These are phyloP conservation scores for Guyanaporus albipodus DNA, from an alignment of 768 basidiomycete genomes.

Conservation along the genomic window DNA sequence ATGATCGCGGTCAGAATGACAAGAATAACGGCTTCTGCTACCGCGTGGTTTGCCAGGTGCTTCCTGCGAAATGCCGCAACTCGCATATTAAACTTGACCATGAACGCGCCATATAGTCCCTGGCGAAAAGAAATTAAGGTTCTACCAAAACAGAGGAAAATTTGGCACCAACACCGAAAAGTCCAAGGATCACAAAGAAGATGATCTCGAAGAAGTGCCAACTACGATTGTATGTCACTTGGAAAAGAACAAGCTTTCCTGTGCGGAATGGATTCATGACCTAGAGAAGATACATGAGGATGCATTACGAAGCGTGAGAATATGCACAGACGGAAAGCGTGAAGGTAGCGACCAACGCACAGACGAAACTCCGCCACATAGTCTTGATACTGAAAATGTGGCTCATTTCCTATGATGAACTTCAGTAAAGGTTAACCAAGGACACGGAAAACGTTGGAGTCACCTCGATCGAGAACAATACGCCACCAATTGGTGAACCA, in stretches of 20 bases:
- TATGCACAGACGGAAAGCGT: conserved; percentile 76
- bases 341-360: conserved; percentile 94
- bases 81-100: conserved; percentile 96
- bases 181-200: conserved; percentile 90
- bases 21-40: conserved; percentile 84
- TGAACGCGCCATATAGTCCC: conserved; percentile 96
- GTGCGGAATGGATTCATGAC: conserved; percentile 98
- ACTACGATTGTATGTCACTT: conserved; percentile 94
- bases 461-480: conserved; percentile 96
- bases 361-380: conserved; percentile 98
- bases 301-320: conserved; percentile 16
- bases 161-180: conserved; percentile 75
- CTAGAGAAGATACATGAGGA: conserved; percentile 39
- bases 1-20: conserved; percentile 88
- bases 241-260: conserved; percentile 96
- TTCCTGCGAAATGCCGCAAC: conserved; percentile 93
- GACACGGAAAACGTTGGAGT: conserved; percentile 3
- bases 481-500: conserved; percentile 96
- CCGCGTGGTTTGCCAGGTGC: conserved; percentile 75
- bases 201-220: conserved; percentile 99
- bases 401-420: conserved; percentile 85
- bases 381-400: conserved; percentile 95
- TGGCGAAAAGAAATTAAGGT: conserved; percentile 31
- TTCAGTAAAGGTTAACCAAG: not conserved
- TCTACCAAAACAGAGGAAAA: not conserved